These are phyloP conservation scores for Globisporangium polare DNA, from an alignment of 352 stramenopile species.

Conservation along the genomic window DNA sequence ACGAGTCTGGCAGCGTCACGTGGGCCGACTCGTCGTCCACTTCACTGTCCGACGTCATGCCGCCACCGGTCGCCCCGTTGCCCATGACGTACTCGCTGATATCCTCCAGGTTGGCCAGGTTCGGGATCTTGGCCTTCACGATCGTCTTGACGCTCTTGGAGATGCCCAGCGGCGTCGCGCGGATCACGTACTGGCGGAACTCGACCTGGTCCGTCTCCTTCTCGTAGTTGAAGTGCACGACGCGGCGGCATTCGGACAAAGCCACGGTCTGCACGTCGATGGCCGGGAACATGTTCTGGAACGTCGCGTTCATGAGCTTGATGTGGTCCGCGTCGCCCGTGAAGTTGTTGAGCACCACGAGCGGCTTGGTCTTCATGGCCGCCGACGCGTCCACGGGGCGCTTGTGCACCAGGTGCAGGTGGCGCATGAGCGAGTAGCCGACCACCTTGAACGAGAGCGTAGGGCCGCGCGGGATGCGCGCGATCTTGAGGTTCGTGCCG, in stretches of 20 bases:
- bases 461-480: slow-evolving; percentile 90
- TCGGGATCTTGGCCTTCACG: slow-evolving; percentile 91
- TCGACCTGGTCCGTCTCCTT: slow-evolving; percentile 92
- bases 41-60: slow-evolving; percentile 92
- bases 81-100: slow-evolving; percentile 96
- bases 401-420: slow-evolving; percentile 91
- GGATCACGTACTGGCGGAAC: slow-evolving; percentile 97
- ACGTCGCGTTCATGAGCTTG: slow-evolving; percentile 96
- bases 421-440: slow-evolving; percentile 89
- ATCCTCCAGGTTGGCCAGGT: slow-evolving; percentile 94
- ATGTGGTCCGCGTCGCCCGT: slow-evolving; percentile 85
- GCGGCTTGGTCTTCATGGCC: slow-evolving; percentile 87
- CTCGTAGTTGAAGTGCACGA: slow-evolving; percentile 97
- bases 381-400: slow-evolving; percentile 87
- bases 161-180: slow-evolving; percentile 91
- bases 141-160: slow-evolving; percentile 89
- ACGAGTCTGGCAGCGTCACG: slow-evolving; percentile 92
- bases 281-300: slow-evolving; percentile 99
- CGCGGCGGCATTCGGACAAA: slow-evolving; percentile 93
- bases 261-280: slow-evolving; percentile 97
- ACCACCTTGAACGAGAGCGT: slow-evolving; percentile 93
- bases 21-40: slow-evolving; percentile 92
- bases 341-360: slow-evolving; percentile 99
- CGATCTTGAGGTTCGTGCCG: slow-evolving; percentile 94
- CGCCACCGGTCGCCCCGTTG: slow-evolving; percentile 57